Percentiles rank a stretch among this genome's conserved stretches.
These are phyloP conservation scores for Caloboletus inedulis DNA, from an alignment of 1,284 basidiomycete genomes.

Conservation along the genomic window DNA sequence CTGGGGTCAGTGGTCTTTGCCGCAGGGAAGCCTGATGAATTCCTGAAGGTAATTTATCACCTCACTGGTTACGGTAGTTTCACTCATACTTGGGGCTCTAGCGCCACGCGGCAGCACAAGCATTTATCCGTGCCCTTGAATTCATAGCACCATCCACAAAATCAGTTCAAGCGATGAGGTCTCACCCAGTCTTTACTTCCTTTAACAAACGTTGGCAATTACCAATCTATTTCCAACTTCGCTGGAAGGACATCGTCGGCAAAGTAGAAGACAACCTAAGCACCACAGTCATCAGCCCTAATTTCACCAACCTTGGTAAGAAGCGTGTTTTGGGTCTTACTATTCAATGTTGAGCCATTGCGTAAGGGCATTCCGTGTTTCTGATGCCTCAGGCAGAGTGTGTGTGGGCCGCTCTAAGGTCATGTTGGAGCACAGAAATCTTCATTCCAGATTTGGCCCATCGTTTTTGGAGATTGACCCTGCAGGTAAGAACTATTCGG, in stretches of 20 bases:
- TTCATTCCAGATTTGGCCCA: conserved; percentile 78
- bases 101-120: conserved; percentile 83
- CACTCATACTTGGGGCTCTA: conserved; percentile 24
- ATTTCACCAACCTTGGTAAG: conserved; percentile 26
- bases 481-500: conserved; percentile 59
- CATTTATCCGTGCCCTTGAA: conserved; percentile 85
- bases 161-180: conserved; percentile 68
- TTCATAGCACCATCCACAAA: conserved; percentile 74
- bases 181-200: conserved; percentile 63
- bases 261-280: conserved; percentile 68
- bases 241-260: conserved; percentile 92
- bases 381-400: conserved; percentile 63
- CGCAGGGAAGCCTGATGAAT: conserved; percentile 85
- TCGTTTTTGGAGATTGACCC: conserved; percentile 83
- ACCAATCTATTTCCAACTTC: conserved; percentile 93
- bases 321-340: not conserved
- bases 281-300: conserved; percentile 42
- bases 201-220: conserved; percentile 93
- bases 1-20: conserved; percentile 84
- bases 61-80: not conserved
- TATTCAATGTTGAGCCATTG: conserved; percentile 23
- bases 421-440: conserved; percentile 83
- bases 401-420: conserved; percentile 68
- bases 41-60: conserved; percentile 65
- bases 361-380: conserved; percentile 39